These are phyloP conservation scores for Bremia lactucae DNA, from an alignment of 352 stramenopile genomes.

Conservation along the genomic window DNA sequence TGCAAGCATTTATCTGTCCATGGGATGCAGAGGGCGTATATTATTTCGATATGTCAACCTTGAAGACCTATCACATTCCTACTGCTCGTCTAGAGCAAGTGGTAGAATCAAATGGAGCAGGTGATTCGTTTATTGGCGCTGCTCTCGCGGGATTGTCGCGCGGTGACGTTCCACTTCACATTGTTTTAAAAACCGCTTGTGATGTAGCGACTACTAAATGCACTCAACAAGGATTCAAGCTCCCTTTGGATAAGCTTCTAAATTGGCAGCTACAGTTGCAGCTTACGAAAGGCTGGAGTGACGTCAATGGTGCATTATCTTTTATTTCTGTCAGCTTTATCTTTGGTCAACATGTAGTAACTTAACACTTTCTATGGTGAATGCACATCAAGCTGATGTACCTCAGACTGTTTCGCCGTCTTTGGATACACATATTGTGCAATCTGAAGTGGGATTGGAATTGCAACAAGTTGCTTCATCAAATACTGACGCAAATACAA, in stretches of 20 bases:
- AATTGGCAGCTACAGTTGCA: conserved; percentile 14
- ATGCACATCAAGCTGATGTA: not conserved
- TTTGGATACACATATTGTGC: not conserved
- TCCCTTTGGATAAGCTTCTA: conserved; percentile 13
- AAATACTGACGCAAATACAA: not conserved
- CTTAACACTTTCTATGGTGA: no score
- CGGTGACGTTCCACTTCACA: conserved; percentile 13
- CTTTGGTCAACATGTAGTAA: no score
- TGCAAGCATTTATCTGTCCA: conserved; percentile 50
- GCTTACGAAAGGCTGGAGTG: not conserved
- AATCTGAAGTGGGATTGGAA: not conserved
- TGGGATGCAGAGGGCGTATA: conserved; percentile 55
- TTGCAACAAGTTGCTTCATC: not conserved
- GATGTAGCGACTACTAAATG: conserved; percentile 53
- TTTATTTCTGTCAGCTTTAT: no score
- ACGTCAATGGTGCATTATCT: conserved; percentile 1
- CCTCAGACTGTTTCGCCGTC: not conserved
- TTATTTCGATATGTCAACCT: conserved; percentile 24
- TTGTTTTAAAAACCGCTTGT: conserved; percentile 34
- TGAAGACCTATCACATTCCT: conserved; percentile 23
- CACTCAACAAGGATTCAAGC: conserved; percentile 36
- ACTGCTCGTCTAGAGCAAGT: conserved; percentile 24
- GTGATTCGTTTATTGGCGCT: conserved; percentile 64
- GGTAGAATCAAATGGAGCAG: conserved; percentile 62
- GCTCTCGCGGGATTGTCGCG: conserved; percentile 36